Base-by-base conservation (phyloP, 2,329 filamentous ascomycete species). In the Colletotrichum melonis region DNA sequence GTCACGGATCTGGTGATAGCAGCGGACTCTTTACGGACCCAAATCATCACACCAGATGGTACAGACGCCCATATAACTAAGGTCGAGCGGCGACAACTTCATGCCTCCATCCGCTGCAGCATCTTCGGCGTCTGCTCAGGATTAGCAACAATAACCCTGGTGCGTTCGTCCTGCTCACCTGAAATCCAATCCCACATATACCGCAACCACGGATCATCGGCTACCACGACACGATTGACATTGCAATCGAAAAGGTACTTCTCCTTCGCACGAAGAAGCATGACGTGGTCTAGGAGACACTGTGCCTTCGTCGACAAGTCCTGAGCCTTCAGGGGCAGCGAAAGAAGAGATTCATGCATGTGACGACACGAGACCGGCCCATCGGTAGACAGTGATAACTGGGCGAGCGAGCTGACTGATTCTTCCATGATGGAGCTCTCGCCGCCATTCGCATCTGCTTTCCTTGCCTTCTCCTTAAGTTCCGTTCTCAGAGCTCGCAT, bases 131-230 rank as follows among this genome's bases (percentile, higher is more conserved):
- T 89, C 91, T 90, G 74, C 42, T 58, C 60, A 58, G 62, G 22
- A 72, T 81, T 55, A 81, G 77, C 67, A 52, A n/a, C 8, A 14
- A 55, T 22, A 56, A 16, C 28, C 16, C 26, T 26, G 28, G 69
- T 9, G 14, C 16, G 7, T 63, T 12, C 16, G 3, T n/a, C 75
- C 26, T 14, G 87, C 85, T 79, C 78, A 91, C 93, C 90, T 72
- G 89, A 87, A 60, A 95, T 86, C 87, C 93, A 94, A 59, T 91
- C 89, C 94, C 94, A 97, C n/a, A 94, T 84, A 69, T 93, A 92
- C 70, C 91, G 88, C n/a, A 96, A 85, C 90, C 93, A 94, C 35
- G 89, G 90, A 77, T 95, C 92, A 73, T 94, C 93, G 6, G 87
- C 85, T 1, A 93, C 88, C n/a, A 95, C 88, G 6, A 87, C 83